Base-by-base conservation (phyloP, 1,284 basidiomycete genomes). In the Ceratorhiza oryzae-sativae region DNA sequence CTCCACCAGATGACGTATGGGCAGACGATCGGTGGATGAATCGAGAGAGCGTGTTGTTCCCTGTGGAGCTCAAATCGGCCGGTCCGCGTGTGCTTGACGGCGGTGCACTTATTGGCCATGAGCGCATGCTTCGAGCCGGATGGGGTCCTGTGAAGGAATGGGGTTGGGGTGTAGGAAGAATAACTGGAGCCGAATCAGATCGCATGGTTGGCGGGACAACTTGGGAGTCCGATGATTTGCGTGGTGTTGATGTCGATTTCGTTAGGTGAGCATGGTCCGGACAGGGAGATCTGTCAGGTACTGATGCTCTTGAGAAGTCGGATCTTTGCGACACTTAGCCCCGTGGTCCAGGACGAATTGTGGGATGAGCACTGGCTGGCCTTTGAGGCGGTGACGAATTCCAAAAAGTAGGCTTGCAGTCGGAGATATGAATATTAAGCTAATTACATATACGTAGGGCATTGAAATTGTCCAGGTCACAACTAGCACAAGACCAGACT, bases 121-220 rank as follows among this genome's bases (percentile, higher is more conserved):
- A 92, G 76, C 84, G 84, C 75, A 83, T 86, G 74, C 89, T 89
- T 75, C 77, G 78, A n/a, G 82, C 81, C 56, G 83, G 84, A 1
- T 90, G 90, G 80, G 88, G 89, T 3, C 88, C 87, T 27, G 81
- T 92, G 67, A 89, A 87, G 75, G 82, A 83, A 59, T 93, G 92
- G 91, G 79, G 83, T 5, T 81, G 81, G 73, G 84, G 82, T 41
- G 83, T 84, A 10, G 51, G 89, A 90, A 59, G 80, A 81, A 30
- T 61, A 75, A 20, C 83, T 55, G 80, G 77, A 8, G 75, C 76
- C 18, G 77, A 79, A 12, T 56, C 63, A 12, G 63, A 68, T 34
- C 51, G 36, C 18, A 55, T 45, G 23, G 75, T 77, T 23, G 80
- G 81, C 13, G 81, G 82, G 77, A 78, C 79, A 41, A 80, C 87